These are phyloP conservation scores for Fallopia convolvulus DNA, from an alignment of 148 eudicot species.

Conservation along the genomic window DNA sequence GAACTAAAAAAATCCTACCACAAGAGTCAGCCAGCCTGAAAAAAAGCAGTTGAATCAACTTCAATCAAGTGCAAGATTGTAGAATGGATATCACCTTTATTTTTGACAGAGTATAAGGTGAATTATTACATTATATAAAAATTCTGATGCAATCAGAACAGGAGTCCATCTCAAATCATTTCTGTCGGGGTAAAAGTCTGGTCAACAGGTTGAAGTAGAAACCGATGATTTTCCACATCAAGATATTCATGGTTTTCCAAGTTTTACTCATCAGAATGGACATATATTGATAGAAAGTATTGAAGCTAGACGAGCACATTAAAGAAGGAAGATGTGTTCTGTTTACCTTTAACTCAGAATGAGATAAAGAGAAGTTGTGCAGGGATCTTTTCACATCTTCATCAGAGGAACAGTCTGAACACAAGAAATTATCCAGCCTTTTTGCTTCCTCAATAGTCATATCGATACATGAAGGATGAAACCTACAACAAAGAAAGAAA, in stretches of 20 bases:
- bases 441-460: constrained; percentile 23
- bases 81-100: neutral
- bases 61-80: neutral
- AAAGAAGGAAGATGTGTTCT: neutral
- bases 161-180: neutral
- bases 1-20: neutral
- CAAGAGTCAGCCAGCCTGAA: neutral
- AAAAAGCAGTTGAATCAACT: neutral
- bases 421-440: constrained; percentile 21
- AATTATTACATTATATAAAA: neutral
- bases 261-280: neutral
- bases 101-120: neutral
- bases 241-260: neutral
- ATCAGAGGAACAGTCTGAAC: constrained; percentile 20
- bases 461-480: constrained; percentile 23
- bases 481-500: constrained; percentile 12
- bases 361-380: constrained; percentile 17
- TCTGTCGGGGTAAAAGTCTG: neutral
- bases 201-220: neutral
- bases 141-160: neutral
- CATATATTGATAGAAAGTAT: neutral
- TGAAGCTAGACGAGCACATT: neutral
- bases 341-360: constrained; percentile 19
- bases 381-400: constrained; percentile 16
- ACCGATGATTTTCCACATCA: neutral